Evolutionary conservation across 371 early-diverging fungal species (phyloP).

Genomic region (Apophysomyces sp.): DNA sequence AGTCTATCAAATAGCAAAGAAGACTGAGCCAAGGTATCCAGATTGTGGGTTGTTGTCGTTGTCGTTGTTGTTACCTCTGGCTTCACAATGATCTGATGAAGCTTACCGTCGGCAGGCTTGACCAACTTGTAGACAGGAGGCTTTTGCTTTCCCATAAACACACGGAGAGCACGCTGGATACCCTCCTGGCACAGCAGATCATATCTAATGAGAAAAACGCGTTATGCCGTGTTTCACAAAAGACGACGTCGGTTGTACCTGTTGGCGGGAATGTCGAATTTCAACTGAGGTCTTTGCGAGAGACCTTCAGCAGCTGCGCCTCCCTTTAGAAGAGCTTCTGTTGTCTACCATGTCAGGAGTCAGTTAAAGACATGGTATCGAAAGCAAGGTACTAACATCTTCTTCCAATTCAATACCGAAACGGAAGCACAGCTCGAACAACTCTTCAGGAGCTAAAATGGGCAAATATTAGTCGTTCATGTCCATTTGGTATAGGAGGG

Average conservation of each 20-base stretch:
- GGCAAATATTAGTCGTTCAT: neutral
- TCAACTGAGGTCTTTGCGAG: conserved; percentile 83
- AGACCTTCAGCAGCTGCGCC: conserved; percentile 63
- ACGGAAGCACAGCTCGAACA: conserved; percentile 98
- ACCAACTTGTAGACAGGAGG: conserved; percentile 68
- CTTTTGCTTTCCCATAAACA: conserved; percentile 71
- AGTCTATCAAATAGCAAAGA: conserved; percentile 51
- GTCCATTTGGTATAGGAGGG: too few species aligned
- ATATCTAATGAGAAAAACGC: conserved; percentile 57
- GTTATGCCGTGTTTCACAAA: neutral
- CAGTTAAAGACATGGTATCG: conserved; percentile 12
- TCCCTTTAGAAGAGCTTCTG: conserved; percentile 76
- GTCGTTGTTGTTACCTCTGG: conserved; percentile 71
- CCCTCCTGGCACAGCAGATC: conserved; percentile 97
- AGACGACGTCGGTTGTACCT: conserved; percentile 59
- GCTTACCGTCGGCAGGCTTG: conserved; percentile 56
- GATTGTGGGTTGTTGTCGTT: too few species aligned
- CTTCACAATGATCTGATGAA: conserved; percentile 69
- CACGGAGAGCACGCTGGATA: conserved; percentile 82
- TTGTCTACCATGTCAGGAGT: conserved; percentile 62
- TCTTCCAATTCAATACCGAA: conserved; percentile 99
- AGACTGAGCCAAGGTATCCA: too few species aligned
- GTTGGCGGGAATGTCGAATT: conserved; percentile 99
- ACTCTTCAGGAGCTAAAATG: conserved; percentile 74
- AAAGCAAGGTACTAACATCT: conserved; percentile 59